phyloP scores from a whole-genome alignment of 352 stramenopile species.

The Globisporangium alternatum region DNA sequence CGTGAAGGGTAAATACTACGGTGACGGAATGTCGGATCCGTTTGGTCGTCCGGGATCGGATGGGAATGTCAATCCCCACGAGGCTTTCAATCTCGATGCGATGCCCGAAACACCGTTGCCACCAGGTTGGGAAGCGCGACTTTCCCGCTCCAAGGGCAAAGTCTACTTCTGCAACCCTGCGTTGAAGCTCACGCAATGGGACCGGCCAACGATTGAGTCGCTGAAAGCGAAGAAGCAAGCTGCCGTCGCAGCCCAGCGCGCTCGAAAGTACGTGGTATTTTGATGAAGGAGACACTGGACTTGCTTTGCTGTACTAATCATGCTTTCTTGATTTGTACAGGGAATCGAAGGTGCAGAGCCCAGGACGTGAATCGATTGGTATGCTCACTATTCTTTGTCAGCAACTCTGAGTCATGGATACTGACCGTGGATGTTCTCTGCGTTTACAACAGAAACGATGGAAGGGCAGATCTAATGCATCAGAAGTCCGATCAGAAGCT shows the following conservation, averaged over 20 bases:
- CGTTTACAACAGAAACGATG: slow-evolving; percentile 43
- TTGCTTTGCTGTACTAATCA: background rate
- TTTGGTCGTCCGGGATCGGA: slow-evolving; percentile 9
- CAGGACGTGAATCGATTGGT: slow-evolving; percentile 37
- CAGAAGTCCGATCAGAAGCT: background rate
- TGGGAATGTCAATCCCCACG: slow-evolving; percentile 16
- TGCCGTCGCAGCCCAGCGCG: slow-evolving; percentile 37
- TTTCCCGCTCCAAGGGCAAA: slow-evolving; percentile 84
- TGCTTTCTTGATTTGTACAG: slow-evolving; percentile 20
- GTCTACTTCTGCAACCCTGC: slow-evolving; percentile 84
- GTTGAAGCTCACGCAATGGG: slow-evolving; percentile 77
- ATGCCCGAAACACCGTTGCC: slow-evolving; percentile 56
- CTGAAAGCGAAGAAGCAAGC: slow-evolving; percentile 60
- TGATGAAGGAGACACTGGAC: background rate
- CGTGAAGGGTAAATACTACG: slow-evolving; percentile 85
- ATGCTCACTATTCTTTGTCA: slow-evolving; percentile 2
- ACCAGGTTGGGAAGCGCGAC: slow-evolving; percentile 70
- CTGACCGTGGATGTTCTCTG: slow-evolving; percentile 3
- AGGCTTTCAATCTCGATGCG: slow-evolving; percentile 70
- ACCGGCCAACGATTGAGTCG: slow-evolving; percentile 67
- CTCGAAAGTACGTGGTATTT: slow-evolving; percentile 25
- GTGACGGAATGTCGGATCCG: slow-evolving; percentile 13
- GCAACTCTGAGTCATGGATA: background rate
- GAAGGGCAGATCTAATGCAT: slow-evolving; percentile 55
- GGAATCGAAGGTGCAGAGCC: slow-evolving; percentile 25